phyloP scores from a whole-genome alignment of 2,329 filamentous ascomycete genomes.

The Arthrobotrys iridis region DNA sequence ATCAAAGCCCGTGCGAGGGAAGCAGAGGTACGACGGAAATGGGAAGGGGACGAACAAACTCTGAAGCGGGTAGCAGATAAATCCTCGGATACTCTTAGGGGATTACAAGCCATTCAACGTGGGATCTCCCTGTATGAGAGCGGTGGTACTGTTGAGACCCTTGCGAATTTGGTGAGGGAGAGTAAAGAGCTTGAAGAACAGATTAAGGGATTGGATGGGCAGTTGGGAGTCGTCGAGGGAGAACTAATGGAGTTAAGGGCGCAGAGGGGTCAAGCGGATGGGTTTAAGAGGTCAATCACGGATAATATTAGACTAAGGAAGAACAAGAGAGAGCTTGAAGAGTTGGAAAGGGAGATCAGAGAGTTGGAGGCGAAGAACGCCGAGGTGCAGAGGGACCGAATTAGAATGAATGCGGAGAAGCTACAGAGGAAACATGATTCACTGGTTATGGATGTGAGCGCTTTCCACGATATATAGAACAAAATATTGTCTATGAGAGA shows the following conservation, averaged over 20 bases:
- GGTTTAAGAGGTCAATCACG: constrained; percentile 83
- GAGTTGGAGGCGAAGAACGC: constrained; percentile 82
- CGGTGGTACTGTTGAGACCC: constrained; percentile 32
- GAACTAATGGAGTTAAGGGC: constrained; percentile 37
- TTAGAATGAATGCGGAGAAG: constrained; percentile 74
- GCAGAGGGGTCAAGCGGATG: constrained; percentile 71
- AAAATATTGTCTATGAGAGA: neutral
- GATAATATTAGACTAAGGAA: constrained; percentile 90
- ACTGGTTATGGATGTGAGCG: constrained; percentile 76
- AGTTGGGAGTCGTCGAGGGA: neutral
- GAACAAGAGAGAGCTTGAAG: constrained; percentile 74
- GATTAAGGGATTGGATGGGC: constrained; percentile 28
- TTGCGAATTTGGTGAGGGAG: constrained; percentile 43
- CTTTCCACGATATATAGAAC: neutral
- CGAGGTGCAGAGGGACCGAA: constrained; percentile 80
- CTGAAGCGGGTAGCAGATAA: constrained; percentile 76
- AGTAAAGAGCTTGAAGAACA: constrained; percentile 33
- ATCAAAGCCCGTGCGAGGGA: constrained; percentile 77
- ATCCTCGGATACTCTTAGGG: constrained; percentile 77
- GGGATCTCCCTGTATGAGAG: constrained; percentile 80
- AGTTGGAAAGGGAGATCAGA: constrained; percentile 74
- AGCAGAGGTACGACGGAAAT: constrained; percentile 78
- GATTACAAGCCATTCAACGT: constrained; percentile 77
- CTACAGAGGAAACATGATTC: constrained; percentile 75
- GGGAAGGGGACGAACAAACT: constrained; percentile 76